Conservation (phyloP, 2,329 filamentous ascomycete species). For the Pseudopyricularia cyperi region DNA sequence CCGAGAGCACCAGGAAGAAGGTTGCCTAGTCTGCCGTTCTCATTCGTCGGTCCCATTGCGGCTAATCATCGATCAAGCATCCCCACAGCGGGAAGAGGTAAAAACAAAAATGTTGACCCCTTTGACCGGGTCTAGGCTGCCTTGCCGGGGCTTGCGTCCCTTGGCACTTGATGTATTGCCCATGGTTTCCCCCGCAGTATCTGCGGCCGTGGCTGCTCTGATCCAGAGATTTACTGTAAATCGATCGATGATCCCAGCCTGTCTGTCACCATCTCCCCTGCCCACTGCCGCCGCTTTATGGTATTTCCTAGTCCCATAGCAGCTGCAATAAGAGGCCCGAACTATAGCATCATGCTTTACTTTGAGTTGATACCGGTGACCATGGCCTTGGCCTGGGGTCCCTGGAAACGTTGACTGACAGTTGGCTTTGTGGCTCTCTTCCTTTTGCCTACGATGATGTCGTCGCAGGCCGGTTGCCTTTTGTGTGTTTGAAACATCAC, state of each 20-base stretch:
- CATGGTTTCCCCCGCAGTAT: background rate
- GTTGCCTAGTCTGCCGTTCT: background rate
- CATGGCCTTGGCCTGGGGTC: too few relatives aligned
- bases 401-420: too few relatives aligned
- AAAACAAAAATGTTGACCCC: background rate
- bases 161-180: background rate
- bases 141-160: background rate
- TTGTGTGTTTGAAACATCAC: background rate
- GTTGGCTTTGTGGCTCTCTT: too few relatives aligned
- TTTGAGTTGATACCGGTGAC: too few relatives aligned
- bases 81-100: background rate
- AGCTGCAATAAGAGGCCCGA: too few relatives aligned
- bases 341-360: too few relatives aligned
- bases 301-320: too few relatives aligned
- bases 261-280: too few relatives aligned
- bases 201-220: too few relatives aligned
- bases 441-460: background rate
- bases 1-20: background rate
- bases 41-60: background rate
- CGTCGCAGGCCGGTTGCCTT: background rate
- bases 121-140: background rate
- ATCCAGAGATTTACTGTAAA: too few relatives aligned
- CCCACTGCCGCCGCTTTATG: too few relatives aligned
- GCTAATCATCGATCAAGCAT: background rate
- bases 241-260: too few relatives aligned